Conservation (phyloP, 2,329 filamentous ascomycete species). For the Rugonectria rugulosa region DNA sequence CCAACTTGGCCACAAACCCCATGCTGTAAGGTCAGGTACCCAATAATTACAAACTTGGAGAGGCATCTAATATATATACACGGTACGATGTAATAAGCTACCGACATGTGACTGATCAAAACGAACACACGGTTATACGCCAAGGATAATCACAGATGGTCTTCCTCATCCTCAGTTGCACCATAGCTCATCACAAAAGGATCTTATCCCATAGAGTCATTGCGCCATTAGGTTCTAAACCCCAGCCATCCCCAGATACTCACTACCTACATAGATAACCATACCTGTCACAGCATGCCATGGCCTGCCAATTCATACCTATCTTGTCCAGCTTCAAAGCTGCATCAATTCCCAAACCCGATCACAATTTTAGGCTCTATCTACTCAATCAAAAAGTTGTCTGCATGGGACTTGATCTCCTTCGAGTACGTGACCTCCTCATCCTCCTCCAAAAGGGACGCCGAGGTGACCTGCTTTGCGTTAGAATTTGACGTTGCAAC, state of each 20-base stretch:
- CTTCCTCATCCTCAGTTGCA: not conserved
- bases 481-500: slow-evolving; percentile 1
- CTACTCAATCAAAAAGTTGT: slow-evolving; percentile 80
- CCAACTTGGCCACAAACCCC: too few species aligned
- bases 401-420: slow-evolving; percentile 78
- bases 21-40: too few species aligned
- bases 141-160: not conserved
- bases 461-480: slow-evolving; percentile 64
- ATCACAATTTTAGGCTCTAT: slow-evolving; percentile 34
- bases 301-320: slow-evolving; percentile 35
- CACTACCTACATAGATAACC: slow-evolving; percentile 17
- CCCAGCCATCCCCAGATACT: slow-evolving; percentile 36
- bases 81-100: too few species aligned
- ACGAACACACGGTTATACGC: not conserved
- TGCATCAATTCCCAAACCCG: slow-evolving; percentile 21
- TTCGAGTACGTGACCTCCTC: slow-evolving; percentile 85
- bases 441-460: slow-evolving; percentile 75
- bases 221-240: slow-evolving; percentile 42
- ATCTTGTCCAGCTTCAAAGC: slow-evolving; percentile 20
- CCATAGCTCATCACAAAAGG: slow-evolving; percentile 13
- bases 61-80: too few species aligned
- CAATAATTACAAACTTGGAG: too few species aligned
- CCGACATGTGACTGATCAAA: not conserved
- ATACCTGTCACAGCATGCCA: slow-evolving; percentile 13
- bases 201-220: slow-evolving; percentile 38